Conservation (phyloP, 2,329 filamentous ascomycete genomes). For the Phaeoacremonium minimum region DNA sequence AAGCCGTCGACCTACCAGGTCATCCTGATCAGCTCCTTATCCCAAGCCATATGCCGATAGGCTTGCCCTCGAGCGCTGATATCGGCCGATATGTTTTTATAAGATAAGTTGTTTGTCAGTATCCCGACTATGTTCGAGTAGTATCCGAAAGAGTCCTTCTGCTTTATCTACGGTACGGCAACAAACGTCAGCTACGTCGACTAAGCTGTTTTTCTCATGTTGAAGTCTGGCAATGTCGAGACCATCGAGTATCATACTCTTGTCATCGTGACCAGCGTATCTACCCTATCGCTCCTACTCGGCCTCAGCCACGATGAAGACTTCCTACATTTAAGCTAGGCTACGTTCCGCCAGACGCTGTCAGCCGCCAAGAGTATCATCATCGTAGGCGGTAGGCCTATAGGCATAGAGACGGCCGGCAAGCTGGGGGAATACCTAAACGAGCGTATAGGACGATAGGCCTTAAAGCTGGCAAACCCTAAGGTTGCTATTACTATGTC, state of each 20-base stretch:
- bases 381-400: slow-evolving; percentile 37
- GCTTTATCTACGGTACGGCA: slow-evolving; percentile 36
- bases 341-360: slow-evolving; percentile 31
- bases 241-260: slow-evolving; percentile 34
- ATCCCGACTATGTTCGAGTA: slow-evolving; percentile 30
- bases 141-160: slow-evolving; percentile 30
- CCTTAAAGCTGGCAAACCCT: slow-evolving; percentile 21
- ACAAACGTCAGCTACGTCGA: slow-evolving; percentile 24
- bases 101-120: slow-evolving; percentile 38
- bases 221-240: slow-evolving; percentile 7
- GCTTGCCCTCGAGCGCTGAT: slow-evolving; percentile 42
- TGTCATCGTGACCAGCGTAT: slow-evolving; percentile 43
- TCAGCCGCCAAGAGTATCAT: slow-evolving; percentile 34
- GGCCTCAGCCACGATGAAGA: slow-evolving; percentile 29
- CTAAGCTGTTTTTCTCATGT: slow-evolving; percentile 24
- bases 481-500: slow-evolving; percentile 40
- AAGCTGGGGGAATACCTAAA: slow-evolving; percentile 49
- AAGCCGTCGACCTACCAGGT: slow-evolving; percentile 31
- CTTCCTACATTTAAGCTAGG: slow-evolving; percentile 27
- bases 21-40: slow-evolving; percentile 35
- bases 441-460: slow-evolving; percentile 30
- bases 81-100: slow-evolving; percentile 35
- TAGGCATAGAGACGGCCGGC: slow-evolving; percentile 41
- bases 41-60: slow-evolving; percentile 34
- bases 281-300: slow-evolving; percentile 37